Evolutionary conservation across 75 land plant genomes (phyloP).

Genomic region (Selaginella tamariscina): DNA sequence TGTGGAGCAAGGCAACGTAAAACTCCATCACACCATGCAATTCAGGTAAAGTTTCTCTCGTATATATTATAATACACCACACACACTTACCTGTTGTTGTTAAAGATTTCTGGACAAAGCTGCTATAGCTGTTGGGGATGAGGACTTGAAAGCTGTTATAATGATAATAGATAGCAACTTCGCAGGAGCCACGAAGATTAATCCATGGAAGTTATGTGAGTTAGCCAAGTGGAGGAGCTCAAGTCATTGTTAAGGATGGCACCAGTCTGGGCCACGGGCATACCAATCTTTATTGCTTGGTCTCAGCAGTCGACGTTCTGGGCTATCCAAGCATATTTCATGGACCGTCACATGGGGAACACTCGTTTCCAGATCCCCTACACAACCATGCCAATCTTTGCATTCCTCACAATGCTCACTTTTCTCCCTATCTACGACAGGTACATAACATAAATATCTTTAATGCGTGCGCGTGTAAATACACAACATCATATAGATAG

Average conservation of each 20-base stretch:
- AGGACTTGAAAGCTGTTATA: too few species aligned
- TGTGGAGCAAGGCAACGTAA: background rate
- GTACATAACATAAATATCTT: too few species aligned
- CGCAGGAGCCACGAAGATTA: background rate
- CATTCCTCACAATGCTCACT: background rate
- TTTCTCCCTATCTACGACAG: background rate
- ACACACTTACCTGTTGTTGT: background rate
- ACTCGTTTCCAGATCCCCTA: background rate
- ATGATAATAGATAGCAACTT: too few species aligned
- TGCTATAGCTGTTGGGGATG: background rate
- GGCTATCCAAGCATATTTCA: background rate
- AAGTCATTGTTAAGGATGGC: background rate
- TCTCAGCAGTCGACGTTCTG: background rate
- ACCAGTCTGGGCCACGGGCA: background rate
- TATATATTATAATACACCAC: background rate
- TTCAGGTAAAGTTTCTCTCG: background rate
- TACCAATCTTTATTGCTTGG: background rate
- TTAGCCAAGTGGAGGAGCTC: background rate
- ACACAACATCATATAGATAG: too few species aligned
- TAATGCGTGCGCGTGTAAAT: too few species aligned
- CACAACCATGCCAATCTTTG: background rate
- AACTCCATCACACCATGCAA: background rate
- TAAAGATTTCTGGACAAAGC: background rate
- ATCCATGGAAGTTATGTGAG: background rate
- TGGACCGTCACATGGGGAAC: background rate